Evolutionary conservation across 345 rosid species (phyloP).

Genomic region (Aquilaria malaccensis): DNA sequence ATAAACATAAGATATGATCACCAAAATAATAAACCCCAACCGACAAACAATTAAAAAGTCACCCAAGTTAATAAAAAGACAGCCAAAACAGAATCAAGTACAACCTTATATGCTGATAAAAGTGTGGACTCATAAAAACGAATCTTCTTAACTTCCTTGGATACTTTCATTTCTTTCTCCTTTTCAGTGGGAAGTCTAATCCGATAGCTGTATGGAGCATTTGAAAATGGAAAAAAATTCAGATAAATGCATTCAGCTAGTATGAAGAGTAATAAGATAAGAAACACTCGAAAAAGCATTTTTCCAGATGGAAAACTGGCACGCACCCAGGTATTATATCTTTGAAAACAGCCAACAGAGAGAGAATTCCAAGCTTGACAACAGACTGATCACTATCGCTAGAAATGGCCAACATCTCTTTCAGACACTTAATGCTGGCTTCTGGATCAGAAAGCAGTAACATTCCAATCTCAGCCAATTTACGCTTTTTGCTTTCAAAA

Average conservation of each 20-base stretch:
- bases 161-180: constrained; percentile 95
- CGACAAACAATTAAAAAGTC: not conserved
- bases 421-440: constrained; percentile 59
- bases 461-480: constrained; percentile 81
- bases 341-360: constrained; percentile 87
- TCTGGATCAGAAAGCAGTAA: constrained; percentile 73
- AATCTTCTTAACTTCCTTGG: constrained; percentile 89
- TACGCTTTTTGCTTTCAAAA: constrained; percentile 53
- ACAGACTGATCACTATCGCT: constrained; percentile 53
- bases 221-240: constrained; percentile 1
- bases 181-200: constrained; percentile 97
- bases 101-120: constrained; percentile 77
- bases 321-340: constrained; percentile 91
- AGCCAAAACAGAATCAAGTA: not conserved
- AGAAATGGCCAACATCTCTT: constrained; percentile 63
- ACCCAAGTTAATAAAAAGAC: not conserved
- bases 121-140: constrained; percentile 82
- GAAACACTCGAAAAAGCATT: not conserved
- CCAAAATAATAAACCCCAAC: constrained; percentile 6
- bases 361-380: constrained; percentile 64
- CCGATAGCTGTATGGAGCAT: constrained; percentile 53
- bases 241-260: not conserved
- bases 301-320: constrained; percentile 5
- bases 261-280: constrained; percentile 8
- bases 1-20: not conserved